Base-by-base conservation (phyloP, 2,329 filamentous ascomycete species). In the Cytospora paraplurivora region DNA sequence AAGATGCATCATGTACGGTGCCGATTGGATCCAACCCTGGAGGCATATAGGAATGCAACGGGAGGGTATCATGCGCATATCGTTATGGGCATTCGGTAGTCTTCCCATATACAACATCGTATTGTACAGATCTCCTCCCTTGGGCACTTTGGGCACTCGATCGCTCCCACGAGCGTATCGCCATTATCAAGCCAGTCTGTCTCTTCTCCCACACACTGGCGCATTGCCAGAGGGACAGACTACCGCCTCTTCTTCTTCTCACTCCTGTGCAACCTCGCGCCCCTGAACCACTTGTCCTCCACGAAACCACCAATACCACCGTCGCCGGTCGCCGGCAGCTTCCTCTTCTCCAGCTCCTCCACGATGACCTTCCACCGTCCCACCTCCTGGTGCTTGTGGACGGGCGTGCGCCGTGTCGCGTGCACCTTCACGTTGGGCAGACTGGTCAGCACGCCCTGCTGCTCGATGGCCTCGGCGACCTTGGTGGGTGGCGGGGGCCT, bases 361-460 rank as follows among this genome's bases (percentile, higher is more conserved):
- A 71, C 70, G 37, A 77, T 76, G 38, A 76, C 67, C 74, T 77
- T 77, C 75, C 75, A 77, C 59, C 75, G 71, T 37, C 75, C 75
- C 34, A 74, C 71, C 70, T 70, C 74, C 69, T 73, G 72, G 65
- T 74, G 71, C 69, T 72, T 71, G 67, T 72, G 71, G 38, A 90
- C 86, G 11, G 86, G 84, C 8, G 87, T 93, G 65, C 91, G 79
- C 70, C 88, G 87, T 68, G 82, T 82, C 33, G 76, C 74, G 69
- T 85, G 84, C 27, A 97, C 78, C 69, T 82, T 82, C 51, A 97
- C 88, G 72, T 97, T 97, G 66, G 85, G 79, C 58, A 91, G 77
- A 1, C 74, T 69, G 19, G 77, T 70, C 37, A 91, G 77, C 19
- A 80, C 72, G 51, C 80, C 75, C 55, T 72, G 77, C 57, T 72